These are phyloP conservation scores for Ustilago loliicola DNA, from an alignment of 1,284 basidiomycete species.

Conservation along the genomic window DNA sequence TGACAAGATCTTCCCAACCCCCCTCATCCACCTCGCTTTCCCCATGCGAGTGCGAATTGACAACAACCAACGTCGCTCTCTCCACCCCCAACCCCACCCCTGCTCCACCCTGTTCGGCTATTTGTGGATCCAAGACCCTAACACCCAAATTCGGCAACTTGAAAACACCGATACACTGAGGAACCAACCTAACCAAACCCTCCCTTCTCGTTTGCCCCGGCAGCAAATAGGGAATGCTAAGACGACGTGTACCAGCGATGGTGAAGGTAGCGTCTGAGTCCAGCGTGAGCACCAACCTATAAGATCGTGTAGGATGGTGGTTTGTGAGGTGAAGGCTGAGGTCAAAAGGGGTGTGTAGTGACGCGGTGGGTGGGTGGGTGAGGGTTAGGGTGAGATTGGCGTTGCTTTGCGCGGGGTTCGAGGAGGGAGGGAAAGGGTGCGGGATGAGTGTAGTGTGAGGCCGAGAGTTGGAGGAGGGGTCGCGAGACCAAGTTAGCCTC, in stretches of 20 bases:
- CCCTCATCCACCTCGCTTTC: neutral
- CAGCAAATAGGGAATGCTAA: conserved; percentile 34
- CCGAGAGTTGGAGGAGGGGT: neutral
- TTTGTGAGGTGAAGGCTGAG: conserved; percentile 14
- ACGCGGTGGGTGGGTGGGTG: neutral
- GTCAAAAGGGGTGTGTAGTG: conserved; percentile 9
- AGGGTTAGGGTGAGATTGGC: conserved; percentile 15
- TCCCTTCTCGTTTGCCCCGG: neutral
- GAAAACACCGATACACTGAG: conserved; percentile 14
- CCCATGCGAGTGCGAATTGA: neutral
- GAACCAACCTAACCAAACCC: conserved; percentile 13
- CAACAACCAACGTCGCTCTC: neutral
- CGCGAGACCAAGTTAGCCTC: conserved; percentile 18
- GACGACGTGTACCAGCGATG: conserved; percentile 17
- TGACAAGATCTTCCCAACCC: conserved; percentile 2
- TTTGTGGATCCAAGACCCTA: conserved; percentile 9
- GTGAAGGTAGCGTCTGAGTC: conserved; percentile 41
- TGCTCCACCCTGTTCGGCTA: too few relatives aligned
- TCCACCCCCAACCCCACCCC: neutral
- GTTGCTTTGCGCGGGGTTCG: neutral
- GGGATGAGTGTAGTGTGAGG: conserved; percentile 13
- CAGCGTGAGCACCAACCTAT: conserved; percentile 17
- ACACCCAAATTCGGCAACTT: conserved; percentile 13
- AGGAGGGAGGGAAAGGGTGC: neutral
- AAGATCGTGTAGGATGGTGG: conserved; percentile 10